Evolutionary conservation across 2,329 filamentous ascomycete species (phyloP).

Genomic region (Cladosporium sp.): DNA sequence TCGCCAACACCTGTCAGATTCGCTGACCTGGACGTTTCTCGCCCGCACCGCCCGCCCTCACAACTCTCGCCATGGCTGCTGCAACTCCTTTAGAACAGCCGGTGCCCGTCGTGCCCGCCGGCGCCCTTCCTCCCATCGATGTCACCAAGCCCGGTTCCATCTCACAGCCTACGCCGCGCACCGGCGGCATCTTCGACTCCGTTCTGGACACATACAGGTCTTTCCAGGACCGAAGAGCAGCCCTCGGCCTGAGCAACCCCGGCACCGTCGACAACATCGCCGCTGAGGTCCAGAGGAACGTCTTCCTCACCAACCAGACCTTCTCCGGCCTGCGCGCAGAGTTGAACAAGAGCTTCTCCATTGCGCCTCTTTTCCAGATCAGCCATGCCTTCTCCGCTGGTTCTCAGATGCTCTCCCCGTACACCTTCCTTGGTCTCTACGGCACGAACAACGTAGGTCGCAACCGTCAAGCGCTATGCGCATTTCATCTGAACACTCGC

Average conservation of each 20-base stretch:
- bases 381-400: conserved; percentile 96
- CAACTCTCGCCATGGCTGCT: conserved; percentile 9
- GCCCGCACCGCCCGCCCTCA: background rate
- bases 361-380: conserved; percentile 90
- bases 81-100: conserved; percentile 22
- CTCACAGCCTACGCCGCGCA: conserved; percentile 19
- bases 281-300: conserved; percentile 91
- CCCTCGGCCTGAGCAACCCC: conserved; percentile 84
- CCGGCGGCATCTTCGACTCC: conserved; percentile 26
- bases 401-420: conserved; percentile 80
- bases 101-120: conserved; percentile 17
- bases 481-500: conserved; percentile 14
- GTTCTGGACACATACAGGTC: conserved; percentile 63
- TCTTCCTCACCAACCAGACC: conserved; percentile 92
- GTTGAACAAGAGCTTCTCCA: conserved; percentile 92
- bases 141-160: conserved; percentile 16
- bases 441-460: conserved; percentile 74
- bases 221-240: conserved; percentile 79
- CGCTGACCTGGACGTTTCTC: conserved; percentile 2
- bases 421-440: conserved; percentile 90
- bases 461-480: conserved; percentile 17
- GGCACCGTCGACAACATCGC: conserved; percentile 85
- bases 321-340: conserved; percentile 95
- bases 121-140: conserved; percentile 17
- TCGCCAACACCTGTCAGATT: conserved; percentile 1